phyloP scores from a whole-genome alignment of 345 rosid species.

The Acer yangbiense region DNA sequence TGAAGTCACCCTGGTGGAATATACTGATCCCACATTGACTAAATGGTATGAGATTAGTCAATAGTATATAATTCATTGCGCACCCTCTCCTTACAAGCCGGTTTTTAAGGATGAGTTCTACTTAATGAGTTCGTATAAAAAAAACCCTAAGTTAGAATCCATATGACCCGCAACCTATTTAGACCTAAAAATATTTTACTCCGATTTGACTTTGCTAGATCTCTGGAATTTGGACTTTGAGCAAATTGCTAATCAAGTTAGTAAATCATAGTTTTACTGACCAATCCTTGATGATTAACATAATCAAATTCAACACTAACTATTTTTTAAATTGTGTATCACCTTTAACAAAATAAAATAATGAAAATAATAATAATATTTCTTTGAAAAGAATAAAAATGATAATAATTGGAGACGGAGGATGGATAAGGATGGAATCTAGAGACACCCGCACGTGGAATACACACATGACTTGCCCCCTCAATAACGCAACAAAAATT shows the following conservation, averaged over 20 bases:
- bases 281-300: background rate
- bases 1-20: no score
- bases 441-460: background rate
- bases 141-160: no score
- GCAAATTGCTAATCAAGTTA: background rate
- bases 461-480: conserved; percentile 15
- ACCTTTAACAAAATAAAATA: no score
- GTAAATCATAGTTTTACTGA: background rate
- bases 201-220: background rate
- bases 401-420: background rate
- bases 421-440: background rate
- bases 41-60: no score
- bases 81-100: no score
- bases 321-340: background rate
- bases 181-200: no score
- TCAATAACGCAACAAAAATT: background rate
- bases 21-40: no score
- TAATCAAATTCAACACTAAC: background rate
- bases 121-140: no score
- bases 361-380: background rate
- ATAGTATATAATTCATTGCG: no score
- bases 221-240: background rate
- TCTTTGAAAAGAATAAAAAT: background rate
- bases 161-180: no score
- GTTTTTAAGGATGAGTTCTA: no score